A percentile compares a stretch with the other conserved stretches of the same genome.
These are phyloP conservation scores for Nematodospora anomalae DNA, from an alignment of 1,139 yeast species.

Conservation along the genomic window DNA sequence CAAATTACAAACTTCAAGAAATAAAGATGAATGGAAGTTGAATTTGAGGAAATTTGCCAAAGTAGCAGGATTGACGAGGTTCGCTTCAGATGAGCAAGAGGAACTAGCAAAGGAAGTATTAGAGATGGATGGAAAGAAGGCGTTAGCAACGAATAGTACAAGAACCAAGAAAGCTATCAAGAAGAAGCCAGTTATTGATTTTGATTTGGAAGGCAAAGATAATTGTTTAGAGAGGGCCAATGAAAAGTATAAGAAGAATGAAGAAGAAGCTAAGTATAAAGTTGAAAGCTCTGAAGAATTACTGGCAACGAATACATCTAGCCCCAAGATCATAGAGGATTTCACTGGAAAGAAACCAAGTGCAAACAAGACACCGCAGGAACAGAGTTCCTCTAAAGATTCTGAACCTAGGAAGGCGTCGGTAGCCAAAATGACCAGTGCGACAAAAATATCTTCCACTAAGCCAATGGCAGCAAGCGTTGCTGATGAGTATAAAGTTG, in stretches of 20 bases:
- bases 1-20: constrained; percentile 29
- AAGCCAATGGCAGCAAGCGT: no score
- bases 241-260: not conserved
- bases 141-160: not conserved
- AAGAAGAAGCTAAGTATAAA: not conserved
- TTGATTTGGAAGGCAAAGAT: constrained; percentile 2
- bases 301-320: not conserved
- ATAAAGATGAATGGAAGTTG: constrained; percentile 10
- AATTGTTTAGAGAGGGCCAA: not conserved
- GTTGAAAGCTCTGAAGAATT: not conserved
- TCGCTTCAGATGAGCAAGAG: not conserved
- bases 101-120: constrained; percentile 1
- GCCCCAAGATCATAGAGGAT: no score
- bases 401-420: no score
- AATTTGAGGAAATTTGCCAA: constrained; percentile 8
- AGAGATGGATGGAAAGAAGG: not conserved
- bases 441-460: no score
- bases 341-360: not conserved
- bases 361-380: no score
- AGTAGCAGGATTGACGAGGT: not conserved
- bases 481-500: no score
- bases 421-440: no score
- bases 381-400: no score
- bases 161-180: not conserved
- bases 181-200: constrained; percentile 1